Percentiles rank a stretch among this genome's conserved stretches.
These are phyloP conservation scores for Boletales sp. DNA, from an alignment of 768 basidiomycete species.

Conservation along the genomic window DNA sequence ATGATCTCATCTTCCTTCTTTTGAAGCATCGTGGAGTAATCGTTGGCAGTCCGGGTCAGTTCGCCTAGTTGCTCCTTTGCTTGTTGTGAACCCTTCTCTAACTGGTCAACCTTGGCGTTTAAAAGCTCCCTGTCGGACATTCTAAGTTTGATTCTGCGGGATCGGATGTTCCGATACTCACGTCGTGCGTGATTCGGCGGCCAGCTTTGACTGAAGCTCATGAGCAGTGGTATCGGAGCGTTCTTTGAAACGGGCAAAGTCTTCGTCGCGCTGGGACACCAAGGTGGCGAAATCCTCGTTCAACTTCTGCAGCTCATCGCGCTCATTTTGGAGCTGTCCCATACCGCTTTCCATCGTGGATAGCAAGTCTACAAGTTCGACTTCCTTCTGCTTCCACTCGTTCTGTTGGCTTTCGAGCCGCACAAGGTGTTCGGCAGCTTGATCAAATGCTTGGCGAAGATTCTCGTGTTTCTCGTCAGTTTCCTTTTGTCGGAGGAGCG, in stretches of 20 bases:
- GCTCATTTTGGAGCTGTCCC: constrained; percentile 52
- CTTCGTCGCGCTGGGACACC: constrained; percentile 75
- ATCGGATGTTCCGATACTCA: constrained; percentile 32
- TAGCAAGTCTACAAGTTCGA: constrained; percentile 56
- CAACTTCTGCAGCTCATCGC: constrained; percentile 60
- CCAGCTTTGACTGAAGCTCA: constrained; percentile 71
- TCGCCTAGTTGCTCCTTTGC: constrained; percentile 76
- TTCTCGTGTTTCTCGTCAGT: constrained; percentile 75
- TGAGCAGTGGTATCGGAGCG: constrained; percentile 59
- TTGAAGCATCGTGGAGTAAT: constrained; percentile 72
- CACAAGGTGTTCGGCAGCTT: constrained; percentile 84
- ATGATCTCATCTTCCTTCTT: constrained; percentile 73
- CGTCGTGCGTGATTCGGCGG: constrained; percentile 62
- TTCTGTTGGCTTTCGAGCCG: constrained; percentile 76
- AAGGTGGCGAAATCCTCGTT: constrained; percentile 69
- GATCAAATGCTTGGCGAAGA: constrained; percentile 69
- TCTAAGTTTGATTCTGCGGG: not conserved
- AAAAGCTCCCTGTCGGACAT: constrained; percentile 51
- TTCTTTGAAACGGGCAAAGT: constrained; percentile 69
- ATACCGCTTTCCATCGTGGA: constrained; percentile 56
- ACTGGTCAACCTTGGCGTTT: constrained; percentile 52
- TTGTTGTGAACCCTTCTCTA: constrained; percentile 68
- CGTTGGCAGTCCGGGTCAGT: constrained; percentile 70
- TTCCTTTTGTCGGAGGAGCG: constrained; percentile 73
- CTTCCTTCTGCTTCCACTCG: constrained; percentile 62